Evolutionary conservation across 129 eudicot species (phyloP), one percentile per base, ranked within the genome.

Genomic region (Artemisia tridentata): DNA sequence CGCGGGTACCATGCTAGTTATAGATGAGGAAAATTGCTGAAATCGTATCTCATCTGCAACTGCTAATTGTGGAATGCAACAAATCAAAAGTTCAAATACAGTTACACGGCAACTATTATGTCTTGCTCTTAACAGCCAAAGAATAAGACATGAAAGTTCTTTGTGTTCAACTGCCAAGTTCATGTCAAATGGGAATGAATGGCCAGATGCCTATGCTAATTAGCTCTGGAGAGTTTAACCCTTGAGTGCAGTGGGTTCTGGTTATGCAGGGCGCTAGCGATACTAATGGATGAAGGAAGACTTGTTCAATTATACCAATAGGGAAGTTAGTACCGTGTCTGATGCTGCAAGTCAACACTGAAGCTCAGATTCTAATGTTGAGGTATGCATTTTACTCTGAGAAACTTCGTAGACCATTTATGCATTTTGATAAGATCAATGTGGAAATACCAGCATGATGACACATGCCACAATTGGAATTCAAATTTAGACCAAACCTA

Each of bases 251-350:
- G n/a, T n/a, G n/a, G 69, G 63, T 75, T 54, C n/a, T 58, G 81
- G 74, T 45, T 54, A 52, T 74, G 65, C 69, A 1, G 23, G 60
- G 75, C 68, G 52, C 29, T 49, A 45, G 64, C 58, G n/a, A 31
- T 68, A 64, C 15, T 21, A 49, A 48, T 72, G 43, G 46, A 76
- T 80, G 65, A 84, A 84, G 68, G 87, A 65, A 3, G 88, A 87
- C 51, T 67, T 81, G 41, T 60, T 78, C 57, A 76, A 58, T 57
- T 75, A 67, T 64, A 63, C 73, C 41, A 76, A 78, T 49, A 77
- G 78, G 47, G 72, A 59, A 54, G 43, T 64, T 49, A 74, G 53
- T 59, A 78, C 75, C 29, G 50, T 61, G 49, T 49, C 53, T 74
- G 74, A 73, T 53, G 31, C 74, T 57, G 17, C 54, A 69, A 78